Evolutionary conservation across 2,329 filamentous ascomycete genomes (phyloP).

Genomic region (Metarhizium robertsii): DNA sequence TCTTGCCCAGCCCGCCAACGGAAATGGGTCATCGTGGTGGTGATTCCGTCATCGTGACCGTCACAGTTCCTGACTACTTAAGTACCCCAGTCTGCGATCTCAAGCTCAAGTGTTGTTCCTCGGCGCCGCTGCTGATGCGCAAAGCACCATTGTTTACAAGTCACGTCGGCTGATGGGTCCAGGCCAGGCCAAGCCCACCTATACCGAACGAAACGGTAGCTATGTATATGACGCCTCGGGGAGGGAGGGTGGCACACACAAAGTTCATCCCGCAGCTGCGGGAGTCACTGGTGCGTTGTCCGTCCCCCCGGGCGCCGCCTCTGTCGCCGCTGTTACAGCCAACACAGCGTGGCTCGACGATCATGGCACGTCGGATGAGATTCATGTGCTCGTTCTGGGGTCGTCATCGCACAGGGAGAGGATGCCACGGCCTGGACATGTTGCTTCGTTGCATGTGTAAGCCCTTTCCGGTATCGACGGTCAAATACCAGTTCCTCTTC

Average conservation of each 20-base stretch:
- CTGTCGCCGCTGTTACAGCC: too few species aligned
- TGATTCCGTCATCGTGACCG: neutral
- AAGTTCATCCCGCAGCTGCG: neutral
- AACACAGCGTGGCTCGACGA: neutral
- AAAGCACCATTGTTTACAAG: neutral
- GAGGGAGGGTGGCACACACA: neutral
- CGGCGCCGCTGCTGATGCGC: neutral
- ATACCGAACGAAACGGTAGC: neutral
- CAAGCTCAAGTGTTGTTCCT: neutral
- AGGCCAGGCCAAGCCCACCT: neutral
- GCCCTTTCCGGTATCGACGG: too few species aligned
- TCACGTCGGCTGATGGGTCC: neutral
- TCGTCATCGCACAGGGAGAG: too few species aligned
- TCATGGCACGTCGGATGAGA: neutral
- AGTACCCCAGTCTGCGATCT: neutral
- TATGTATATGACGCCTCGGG: neutral
- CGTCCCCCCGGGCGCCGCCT: too few species aligned
- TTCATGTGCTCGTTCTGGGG: neutral
- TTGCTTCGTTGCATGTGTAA: too few species aligned
- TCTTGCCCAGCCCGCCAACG: constrained; percentile 8
- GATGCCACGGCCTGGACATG: too few species aligned
- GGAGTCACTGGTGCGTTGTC: neutral
- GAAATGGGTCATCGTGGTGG: constrained; percentile 8
- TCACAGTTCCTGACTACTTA: neutral
- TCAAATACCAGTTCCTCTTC: too few species aligned